phyloP scores from a whole-genome alignment of 164 flowering plant genomes.

The Paratinospora sagittata region DNA sequence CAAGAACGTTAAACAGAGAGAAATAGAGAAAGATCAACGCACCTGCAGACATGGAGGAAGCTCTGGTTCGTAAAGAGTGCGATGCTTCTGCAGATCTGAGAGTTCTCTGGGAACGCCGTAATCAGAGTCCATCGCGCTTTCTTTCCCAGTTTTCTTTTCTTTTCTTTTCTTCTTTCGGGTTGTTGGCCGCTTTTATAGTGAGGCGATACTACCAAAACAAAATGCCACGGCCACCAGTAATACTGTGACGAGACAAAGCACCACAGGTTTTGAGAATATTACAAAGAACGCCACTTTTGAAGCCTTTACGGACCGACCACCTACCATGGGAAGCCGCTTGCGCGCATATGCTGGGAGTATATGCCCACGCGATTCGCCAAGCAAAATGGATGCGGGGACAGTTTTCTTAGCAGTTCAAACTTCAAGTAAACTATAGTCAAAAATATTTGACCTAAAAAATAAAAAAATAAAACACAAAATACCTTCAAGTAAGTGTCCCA shows the following conservation, averaged over 20 bases:
- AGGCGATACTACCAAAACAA: not conserved
- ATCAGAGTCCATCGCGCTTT: constrained; percentile 79
- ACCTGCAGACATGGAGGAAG: constrained; percentile 99
- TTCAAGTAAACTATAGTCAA: too few relatives aligned
- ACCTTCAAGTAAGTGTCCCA: too few relatives aligned
- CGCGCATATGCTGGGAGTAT: not conserved
- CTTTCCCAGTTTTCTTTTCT: not conserved
- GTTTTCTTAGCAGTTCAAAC: too few relatives aligned
- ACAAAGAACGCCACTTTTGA: not conserved
- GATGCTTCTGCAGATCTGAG: constrained; percentile 78
- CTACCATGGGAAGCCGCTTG: not conserved
- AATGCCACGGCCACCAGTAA: not conserved
- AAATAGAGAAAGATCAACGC: constrained; percentile 10
- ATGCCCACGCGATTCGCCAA: not conserved
- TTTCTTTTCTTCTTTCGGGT: not conserved
- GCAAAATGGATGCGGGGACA: too few relatives aligned
- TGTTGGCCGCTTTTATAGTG: too few relatives aligned
- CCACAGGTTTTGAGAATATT: not conserved
- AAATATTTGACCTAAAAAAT: too few relatives aligned
- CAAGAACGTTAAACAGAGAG: not conserved
- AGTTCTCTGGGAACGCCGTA: constrained; percentile 85
- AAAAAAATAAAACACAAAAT: too few relatives aligned
- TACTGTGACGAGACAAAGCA: too few relatives aligned
- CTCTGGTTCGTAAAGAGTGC: constrained; percentile 66
- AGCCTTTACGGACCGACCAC: too few relatives aligned